Conservation (phyloP, 2,329 filamentous ascomycete species). For the Anthostomella pinea region DNA sequence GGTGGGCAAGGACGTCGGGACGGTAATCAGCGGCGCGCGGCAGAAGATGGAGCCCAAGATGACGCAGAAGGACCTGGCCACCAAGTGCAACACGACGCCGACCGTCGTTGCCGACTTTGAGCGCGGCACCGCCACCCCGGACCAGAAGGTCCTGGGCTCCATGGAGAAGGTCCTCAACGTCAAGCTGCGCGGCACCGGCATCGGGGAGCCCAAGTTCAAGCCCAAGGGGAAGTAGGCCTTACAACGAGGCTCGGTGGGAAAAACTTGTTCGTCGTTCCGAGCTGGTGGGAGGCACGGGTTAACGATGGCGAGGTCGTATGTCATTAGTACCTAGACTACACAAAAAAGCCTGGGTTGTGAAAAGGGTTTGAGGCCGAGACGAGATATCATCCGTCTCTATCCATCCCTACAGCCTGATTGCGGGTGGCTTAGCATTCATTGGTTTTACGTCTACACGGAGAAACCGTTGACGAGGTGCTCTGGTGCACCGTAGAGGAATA, state of each 20-base stretch:
- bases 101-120: slow-evolving; percentile 82
- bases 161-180: slow-evolving; percentile 87
- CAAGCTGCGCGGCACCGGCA: slow-evolving; percentile 80
- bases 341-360: no score
- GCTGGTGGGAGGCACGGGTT: no score
- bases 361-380: no score
- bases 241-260: no score
- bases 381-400: no score
- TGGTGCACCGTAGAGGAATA: slow-evolving; percentile 13
- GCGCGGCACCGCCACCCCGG: slow-evolving; percentile 71
- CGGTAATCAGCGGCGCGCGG: slow-evolving; percentile 77
- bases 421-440: no score
- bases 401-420: no score
- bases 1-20: slow-evolving; percentile 74
- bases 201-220: slow-evolving; percentile 77
- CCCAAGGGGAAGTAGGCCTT: slow-evolving; percentile 66
- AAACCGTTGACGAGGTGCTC: slow-evolving; percentile 1
- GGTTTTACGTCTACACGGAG: slow-evolving; percentile 1
- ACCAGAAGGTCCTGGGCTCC: slow-evolving; percentile 74
- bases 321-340: no score
- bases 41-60: slow-evolving; percentile 86
- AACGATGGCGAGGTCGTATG: no score
- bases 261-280: no score
- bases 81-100: slow-evolving; percentile 84
- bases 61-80: slow-evolving; percentile 86